Evolutionary conservation across 768 basidiomycete genomes (phyloP).

Genomic region (Collybia sordida): DNA sequence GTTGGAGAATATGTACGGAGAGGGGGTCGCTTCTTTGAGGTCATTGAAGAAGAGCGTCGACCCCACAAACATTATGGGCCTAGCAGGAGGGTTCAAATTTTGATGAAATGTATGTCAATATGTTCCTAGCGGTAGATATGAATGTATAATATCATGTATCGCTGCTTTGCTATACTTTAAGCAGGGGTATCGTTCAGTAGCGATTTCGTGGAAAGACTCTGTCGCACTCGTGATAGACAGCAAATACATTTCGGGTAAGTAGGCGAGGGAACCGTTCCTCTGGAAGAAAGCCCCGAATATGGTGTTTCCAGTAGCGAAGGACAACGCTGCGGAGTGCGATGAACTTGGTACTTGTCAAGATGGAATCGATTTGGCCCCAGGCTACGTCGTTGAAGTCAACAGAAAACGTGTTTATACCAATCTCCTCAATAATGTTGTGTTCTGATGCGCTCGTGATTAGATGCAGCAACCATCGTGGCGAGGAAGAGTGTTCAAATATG

Average conservation of each 20-base stretch:
- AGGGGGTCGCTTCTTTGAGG: constrained; percentile 39
- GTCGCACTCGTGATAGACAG: neutral
- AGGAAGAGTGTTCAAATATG: constrained; percentile 4
- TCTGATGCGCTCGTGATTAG: neutral
- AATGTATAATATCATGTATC: too few species aligned
- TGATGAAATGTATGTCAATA: constrained; percentile 21
- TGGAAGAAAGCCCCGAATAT: neutral
- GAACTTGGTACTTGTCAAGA: neutral
- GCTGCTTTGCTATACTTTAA: too few species aligned
- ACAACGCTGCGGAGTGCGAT: neutral
- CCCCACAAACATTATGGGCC: constrained; percentile 60
- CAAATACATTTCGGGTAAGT: neutral
- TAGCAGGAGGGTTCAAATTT: constrained; percentile 67
- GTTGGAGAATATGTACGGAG: constrained; percentile 48
- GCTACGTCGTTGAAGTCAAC: constrained; percentile 2
- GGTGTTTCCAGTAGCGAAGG: constrained; percentile 4
- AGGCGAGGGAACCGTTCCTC: neutral
- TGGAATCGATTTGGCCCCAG: constrained; percentile 4
- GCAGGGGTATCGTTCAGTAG: too few species aligned
- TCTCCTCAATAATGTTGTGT: neutral
- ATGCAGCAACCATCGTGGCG: constrained; percentile 4
- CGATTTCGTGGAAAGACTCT: neutral
- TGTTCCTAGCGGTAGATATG: too few species aligned
- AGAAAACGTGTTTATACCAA: constrained; percentile 4
- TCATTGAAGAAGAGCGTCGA: constrained; percentile 47